These are phyloP conservation scores for Metschnikowia continentalis DNA, from an alignment of 805 yeast genomes.

Conservation along the genomic window DNA sequence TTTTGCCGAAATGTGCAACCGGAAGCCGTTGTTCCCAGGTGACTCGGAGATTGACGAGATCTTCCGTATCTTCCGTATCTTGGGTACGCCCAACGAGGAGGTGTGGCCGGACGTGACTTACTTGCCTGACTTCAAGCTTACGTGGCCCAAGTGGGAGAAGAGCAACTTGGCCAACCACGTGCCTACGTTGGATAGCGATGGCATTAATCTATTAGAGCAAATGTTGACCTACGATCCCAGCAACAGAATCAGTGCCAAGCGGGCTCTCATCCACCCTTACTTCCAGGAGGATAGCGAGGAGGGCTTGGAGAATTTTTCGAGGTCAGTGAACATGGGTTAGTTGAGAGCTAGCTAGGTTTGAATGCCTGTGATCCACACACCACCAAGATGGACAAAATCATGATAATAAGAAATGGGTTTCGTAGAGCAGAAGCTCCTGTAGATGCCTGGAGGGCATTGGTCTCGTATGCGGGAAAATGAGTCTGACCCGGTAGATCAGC, in stretches of 20 bases:
- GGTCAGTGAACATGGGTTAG: slow-evolving; percentile 40
- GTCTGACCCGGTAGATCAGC: too few species aligned
- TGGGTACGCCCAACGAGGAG: slow-evolving; percentile 93
- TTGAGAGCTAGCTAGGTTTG: not conserved
- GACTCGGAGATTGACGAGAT: slow-evolving; percentile 97
- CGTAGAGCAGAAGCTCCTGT: not conserved
- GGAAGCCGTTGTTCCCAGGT: slow-evolving; percentile 94
- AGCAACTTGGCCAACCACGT: slow-evolving; percentile 67
- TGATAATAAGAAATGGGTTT: not conserved
- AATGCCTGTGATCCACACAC: not conserved
- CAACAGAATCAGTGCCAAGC: slow-evolving; percentile 86
- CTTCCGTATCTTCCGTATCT: slow-evolving; percentile 82
- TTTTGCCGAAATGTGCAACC: slow-evolving; percentile 95
- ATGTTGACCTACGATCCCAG: slow-evolving; percentile 91
- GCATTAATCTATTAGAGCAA: slow-evolving; percentile 75
- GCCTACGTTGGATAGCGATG: slow-evolving; percentile 77
- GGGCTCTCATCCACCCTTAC: slow-evolving; percentile 87
- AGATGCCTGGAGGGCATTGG: not conserved
- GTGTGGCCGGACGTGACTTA: slow-evolving; percentile 92
- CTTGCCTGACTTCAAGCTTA: slow-evolving; percentile 88
- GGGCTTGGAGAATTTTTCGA: slow-evolving; percentile 27
- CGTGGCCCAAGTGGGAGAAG: slow-evolving; percentile 87
- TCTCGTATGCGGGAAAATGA: too few species aligned
- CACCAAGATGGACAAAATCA: slow-evolving; percentile 2
- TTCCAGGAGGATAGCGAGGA: slow-evolving; percentile 52